Evolutionary conservation across 441 rosid genomes (phyloP).

Genomic region (Bocquillonia castaneifolia): DNA sequence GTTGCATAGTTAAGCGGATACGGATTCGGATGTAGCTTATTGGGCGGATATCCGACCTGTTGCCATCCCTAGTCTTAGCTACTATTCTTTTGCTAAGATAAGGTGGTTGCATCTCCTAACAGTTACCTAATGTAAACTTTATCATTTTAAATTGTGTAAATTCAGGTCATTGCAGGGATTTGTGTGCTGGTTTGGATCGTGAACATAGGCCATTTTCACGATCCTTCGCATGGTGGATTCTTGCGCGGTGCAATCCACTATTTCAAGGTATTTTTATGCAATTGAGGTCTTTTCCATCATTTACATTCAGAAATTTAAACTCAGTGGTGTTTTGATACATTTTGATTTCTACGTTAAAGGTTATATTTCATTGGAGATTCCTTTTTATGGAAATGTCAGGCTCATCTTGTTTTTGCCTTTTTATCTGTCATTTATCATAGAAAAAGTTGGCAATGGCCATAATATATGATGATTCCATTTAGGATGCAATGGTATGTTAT

Average conservation of each 20-base stretch:
- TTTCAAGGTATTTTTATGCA: conserved; percentile 59
- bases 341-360: neutral
- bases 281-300: conserved; percentile 8
- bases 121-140: neutral
- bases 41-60: no score
- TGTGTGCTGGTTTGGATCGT: conserved; percentile 96
- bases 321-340: neutral
- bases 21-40: no score
- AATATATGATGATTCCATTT: neutral
- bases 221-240: conserved; percentile 96
- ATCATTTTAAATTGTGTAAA: conserved; percentile 25
- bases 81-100: no score
- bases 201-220: conserved; percentile 93
- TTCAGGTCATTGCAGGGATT: conserved; percentile 95
- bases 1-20: no score
- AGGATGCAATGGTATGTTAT: neutral
- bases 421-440: neutral
- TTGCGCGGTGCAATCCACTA: conserved; percentile 94
- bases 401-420: neutral
- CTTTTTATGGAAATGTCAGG: neutral
- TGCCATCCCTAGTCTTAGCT: no score
- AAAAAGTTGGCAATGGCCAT: neutral
- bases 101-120: neutral
- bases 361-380: neutral
- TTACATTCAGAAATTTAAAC: conserved; percentile 5